These are phyloP conservation scores for Eutrema yunnanense DNA, from an alignment of 345 rosid genomes.

Conservation along the genomic window DNA sequence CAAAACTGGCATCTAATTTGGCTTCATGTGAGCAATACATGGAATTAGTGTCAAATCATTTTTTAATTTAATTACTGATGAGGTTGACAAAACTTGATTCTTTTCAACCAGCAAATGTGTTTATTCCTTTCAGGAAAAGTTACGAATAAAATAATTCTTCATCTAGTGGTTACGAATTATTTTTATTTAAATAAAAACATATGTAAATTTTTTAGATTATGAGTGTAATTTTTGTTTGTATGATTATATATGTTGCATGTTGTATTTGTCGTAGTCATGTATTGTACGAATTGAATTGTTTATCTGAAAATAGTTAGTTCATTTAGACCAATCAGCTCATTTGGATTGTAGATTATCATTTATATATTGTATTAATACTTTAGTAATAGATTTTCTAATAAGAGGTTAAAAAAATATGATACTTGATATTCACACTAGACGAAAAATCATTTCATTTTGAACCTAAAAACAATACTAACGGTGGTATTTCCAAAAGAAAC, in stretches of 20 bases:
- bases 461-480: not conserved
- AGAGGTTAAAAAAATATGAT: not conserved
- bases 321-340: not conserved
- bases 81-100: constrained; percentile 18
- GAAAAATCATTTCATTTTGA: not conserved
- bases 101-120: not conserved
- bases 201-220: not conserved
- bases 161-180: not conserved
- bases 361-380: not conserved
- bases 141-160: not conserved
- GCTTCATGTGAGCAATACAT: constrained; percentile 12
- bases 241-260: not conserved
- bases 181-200: not conserved
- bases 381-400: not conserved
- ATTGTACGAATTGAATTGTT: not conserved
- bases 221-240: not conserved
- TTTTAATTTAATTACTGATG: not conserved
- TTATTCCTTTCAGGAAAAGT: not conserved
- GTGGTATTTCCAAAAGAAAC: constrained; percentile 10
- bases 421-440: constrained; percentile 1
- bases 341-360: not conserved
- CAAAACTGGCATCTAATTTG: constrained; percentile 24
- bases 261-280: not conserved
- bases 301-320: not conserved
- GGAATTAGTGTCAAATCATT: constrained; percentile 18